phyloP scores from a whole-genome alignment of 305 asterid species.

The Fraxinus floribunda region DNA sequence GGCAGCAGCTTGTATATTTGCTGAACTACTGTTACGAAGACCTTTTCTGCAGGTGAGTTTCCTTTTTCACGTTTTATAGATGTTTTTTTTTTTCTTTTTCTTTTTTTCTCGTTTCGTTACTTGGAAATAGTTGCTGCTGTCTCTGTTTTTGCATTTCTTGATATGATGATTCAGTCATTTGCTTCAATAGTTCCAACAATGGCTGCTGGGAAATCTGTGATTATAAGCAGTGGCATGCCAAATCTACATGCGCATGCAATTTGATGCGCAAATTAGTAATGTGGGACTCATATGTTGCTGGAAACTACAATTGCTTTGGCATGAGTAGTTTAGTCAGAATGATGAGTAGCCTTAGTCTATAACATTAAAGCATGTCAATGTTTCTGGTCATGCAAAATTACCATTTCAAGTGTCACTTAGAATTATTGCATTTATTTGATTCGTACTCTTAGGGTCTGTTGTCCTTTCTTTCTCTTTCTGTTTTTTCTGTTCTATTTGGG shows the following conservation, averaged over 20 bases:
- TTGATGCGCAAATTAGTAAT: neutral
- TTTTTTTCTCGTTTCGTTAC: conserved; percentile 1
- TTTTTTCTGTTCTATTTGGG: neutral
- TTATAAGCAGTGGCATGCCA: neutral
- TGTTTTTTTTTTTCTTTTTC: neutral
- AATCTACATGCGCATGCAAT: neutral
- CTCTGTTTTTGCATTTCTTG: neutral
- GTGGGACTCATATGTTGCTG: neutral
- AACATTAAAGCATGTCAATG: neutral
- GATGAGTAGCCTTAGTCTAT: neutral
- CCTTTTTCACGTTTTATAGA: conserved; percentile 12
- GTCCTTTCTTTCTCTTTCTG: neutral
- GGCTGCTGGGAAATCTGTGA: neutral
- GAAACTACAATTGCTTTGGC: neutral
- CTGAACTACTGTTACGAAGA: conserved; percentile 87
- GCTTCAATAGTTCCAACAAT: neutral
- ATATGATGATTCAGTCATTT: neutral
- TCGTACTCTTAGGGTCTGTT: neutral
- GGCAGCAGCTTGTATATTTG: conserved; percentile 99
- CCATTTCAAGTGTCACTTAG: neutral
- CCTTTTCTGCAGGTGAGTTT: conserved; percentile 86
- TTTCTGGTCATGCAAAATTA: neutral
- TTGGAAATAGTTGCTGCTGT: neutral
- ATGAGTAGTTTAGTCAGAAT: neutral
- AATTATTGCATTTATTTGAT: neutral